Evolutionary conservation across 306 rosid genomes (phyloP).

Genomic region (Clitoria ternatea): DNA sequence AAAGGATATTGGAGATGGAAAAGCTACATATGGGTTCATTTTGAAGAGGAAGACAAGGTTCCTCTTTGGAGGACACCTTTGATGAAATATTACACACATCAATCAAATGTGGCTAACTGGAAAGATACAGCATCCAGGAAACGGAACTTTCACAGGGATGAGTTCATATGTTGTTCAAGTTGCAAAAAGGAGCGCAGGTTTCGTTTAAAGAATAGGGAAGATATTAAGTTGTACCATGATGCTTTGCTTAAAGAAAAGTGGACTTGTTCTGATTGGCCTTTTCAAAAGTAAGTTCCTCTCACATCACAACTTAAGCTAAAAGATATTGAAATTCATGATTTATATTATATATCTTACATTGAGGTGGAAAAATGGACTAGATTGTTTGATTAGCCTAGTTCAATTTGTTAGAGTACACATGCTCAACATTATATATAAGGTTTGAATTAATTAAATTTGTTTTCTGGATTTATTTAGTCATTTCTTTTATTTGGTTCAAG

Average conservation of each 20-base stretch:
- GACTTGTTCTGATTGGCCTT: constrained; percentile 36
- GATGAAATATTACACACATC: constrained; percentile 37
- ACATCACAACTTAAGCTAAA: not conserved
- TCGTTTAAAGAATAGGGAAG: not conserved
- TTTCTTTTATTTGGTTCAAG: no score
- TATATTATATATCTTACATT: not conserved
- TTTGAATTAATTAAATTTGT: no score
- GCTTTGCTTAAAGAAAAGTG: constrained; percentile 25
- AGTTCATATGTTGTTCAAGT: constrained; percentile 27
- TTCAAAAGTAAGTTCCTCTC: constrained; percentile 23
- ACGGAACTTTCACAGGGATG: constrained; percentile 36
- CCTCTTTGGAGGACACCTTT: constrained; percentile 28
- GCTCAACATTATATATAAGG: no score
- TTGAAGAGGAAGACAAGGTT: constrained; percentile 11
- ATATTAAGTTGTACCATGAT: constrained; percentile 30
- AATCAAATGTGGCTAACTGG: constrained; percentile 32
- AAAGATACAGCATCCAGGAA: not conserved
- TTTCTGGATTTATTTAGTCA: no score
- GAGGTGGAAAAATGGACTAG: no score
- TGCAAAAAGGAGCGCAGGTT: constrained; percentile 46
- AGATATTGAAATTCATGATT: not conserved
- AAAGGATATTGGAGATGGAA: constrained; percentile 35
- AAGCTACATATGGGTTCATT: constrained; percentile 38
- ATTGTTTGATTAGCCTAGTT: no score
- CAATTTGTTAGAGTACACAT: no score